Percentiles rank a stretch among this genome's conserved stretches.
phyloP scores from a whole-genome alignment of 2,329 filamentous ascomycete genomes.

The Colletotrichum musicola region DNA sequence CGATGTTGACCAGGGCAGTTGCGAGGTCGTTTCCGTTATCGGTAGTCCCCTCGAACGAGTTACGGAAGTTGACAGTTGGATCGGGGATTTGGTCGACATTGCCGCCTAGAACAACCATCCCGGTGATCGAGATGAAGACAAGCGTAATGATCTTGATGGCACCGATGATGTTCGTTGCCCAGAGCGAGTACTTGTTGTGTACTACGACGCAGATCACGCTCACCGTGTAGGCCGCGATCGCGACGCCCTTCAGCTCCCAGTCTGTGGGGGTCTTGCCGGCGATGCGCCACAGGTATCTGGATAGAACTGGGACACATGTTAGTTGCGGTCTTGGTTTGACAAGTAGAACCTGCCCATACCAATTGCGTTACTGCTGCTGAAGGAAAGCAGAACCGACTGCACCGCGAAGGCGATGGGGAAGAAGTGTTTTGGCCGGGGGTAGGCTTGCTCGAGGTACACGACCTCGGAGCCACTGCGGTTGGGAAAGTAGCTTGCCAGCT shows the following conservation, averaged over 20 bases:
- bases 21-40: constrained; percentile 53
- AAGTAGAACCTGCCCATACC: constrained; percentile 44
- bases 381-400: constrained; percentile 73
- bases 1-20: constrained; percentile 68
- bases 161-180: constrained; percentile 68
- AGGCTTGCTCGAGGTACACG: constrained; percentile 77
- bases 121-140: constrained; percentile 72
- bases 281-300: constrained; percentile 72
- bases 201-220: constrained; percentile 66
- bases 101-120: constrained; percentile 69
- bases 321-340: not conserved
- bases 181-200: constrained; percentile 69
- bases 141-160: constrained; percentile 71
- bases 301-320: constrained; percentile 59
- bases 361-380: constrained; percentile 75
- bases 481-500: constrained; percentile 74
- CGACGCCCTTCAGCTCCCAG: constrained; percentile 77
- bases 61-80: constrained; percentile 50
- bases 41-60: constrained; percentile 51
- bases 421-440: constrained; percentile 72
- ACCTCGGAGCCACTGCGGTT: constrained; percentile 75
- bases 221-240: constrained; percentile 72
- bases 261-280: constrained; percentile 60
- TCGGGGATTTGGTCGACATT: constrained; percentile 47
- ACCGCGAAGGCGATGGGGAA: constrained; percentile 75